phyloP scores from a whole-genome alignment of 345 rosid species.

The Laguncularia racemosa region DNA sequence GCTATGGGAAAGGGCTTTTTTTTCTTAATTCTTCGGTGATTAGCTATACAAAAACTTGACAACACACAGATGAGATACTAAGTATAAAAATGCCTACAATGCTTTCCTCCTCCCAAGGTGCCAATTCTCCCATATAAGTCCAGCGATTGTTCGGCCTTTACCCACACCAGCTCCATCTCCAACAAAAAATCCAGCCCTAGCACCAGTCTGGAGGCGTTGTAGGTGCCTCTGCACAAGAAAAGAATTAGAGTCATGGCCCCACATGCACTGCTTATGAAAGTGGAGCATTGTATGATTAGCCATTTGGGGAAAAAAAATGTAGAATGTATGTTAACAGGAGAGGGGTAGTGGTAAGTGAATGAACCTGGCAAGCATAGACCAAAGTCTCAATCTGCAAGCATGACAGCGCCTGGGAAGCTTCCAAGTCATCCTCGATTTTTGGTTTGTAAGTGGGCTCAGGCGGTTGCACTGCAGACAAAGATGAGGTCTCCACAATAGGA shows the following conservation, averaged over 20 bases:
- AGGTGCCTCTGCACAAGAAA: constrained; percentile 67
- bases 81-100: constrained; percentile 45
- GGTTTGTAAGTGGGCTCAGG: constrained; percentile 87
- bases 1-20: neutral
- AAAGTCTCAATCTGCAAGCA: constrained; percentile 99
- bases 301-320: too few species aligned
- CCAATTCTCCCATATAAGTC: constrained; percentile 98
- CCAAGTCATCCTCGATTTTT: constrained; percentile 66
- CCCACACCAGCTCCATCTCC: constrained; percentile 99
- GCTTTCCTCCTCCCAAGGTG: constrained; percentile 71
- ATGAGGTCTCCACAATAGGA: constrained; percentile 94
- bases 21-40: too few species aligned
- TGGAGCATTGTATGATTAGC: too few species aligned
- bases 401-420: constrained; percentile 66
- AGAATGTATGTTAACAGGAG: too few species aligned
- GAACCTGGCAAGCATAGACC: constrained; percentile 96
- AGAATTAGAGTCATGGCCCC: constrained; percentile 11
- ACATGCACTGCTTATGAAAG: too few species aligned
- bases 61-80: neutral
- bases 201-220: constrained; percentile 78
- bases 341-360: too few species aligned
- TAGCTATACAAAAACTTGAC: neutral
- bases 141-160: constrained; percentile 97
- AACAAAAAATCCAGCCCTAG: constrained; percentile 90
- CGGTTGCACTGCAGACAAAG: constrained; percentile 92